Percentiles rank a stretch among this genome's conserved stretches.
These are phyloP conservation scores for Alternaria infectoria DNA, from an alignment of 2,329 filamentous ascomycete species.

Conservation along the genomic window DNA sequence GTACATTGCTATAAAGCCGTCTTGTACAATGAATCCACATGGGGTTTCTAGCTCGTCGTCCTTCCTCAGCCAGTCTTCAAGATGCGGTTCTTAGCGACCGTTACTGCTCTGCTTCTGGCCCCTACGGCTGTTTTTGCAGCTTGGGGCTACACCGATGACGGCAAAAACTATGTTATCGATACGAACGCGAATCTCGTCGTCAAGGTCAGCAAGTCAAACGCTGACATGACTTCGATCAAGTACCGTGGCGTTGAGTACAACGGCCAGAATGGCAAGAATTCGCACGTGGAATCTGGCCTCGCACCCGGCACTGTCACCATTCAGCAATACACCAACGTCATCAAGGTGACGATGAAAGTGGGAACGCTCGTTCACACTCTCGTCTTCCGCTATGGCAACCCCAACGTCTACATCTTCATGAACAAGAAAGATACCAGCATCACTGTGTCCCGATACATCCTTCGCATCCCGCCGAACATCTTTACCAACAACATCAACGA, in stretches of 20 bases:
- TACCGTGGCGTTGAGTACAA: slow-evolving; percentile 63
- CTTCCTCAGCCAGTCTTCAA: neutral
- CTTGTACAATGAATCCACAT: neutral
- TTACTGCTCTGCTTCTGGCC: slow-evolving; percentile 26
- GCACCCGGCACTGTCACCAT: slow-evolving; percentile 61
- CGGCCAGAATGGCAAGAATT: slow-evolving; percentile 49
- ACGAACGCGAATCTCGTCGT: slow-evolving; percentile 34
- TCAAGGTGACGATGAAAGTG: slow-evolving; percentile 65
- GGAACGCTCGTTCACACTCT: slow-evolving; percentile 66
- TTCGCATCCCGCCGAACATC: slow-evolving; percentile 30
- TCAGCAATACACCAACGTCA: slow-evolving; percentile 43
- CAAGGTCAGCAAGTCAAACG: slow-evolving; percentile 54
- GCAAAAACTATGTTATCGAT: slow-evolving; percentile 50
- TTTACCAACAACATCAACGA: slow-evolving; percentile 40
- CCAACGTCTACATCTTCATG: slow-evolving; percentile 59
- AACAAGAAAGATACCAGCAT: slow-evolving; percentile 51
- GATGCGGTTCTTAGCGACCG: slow-evolving; percentile 23
- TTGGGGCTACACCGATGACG: slow-evolving; percentile 51
- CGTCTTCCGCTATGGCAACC: slow-evolving; percentile 64
- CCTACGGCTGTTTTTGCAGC: slow-evolving; percentile 45
- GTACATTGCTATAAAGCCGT: neutral
- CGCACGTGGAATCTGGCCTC: slow-evolving; percentile 64
- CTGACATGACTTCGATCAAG: slow-evolving; percentile 67
- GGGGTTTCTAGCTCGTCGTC: neutral
- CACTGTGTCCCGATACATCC: slow-evolving; percentile 50